Conservation (phyloP, 192 early-diverging fungal species). For the Mortierella hygrophila region DNA sequence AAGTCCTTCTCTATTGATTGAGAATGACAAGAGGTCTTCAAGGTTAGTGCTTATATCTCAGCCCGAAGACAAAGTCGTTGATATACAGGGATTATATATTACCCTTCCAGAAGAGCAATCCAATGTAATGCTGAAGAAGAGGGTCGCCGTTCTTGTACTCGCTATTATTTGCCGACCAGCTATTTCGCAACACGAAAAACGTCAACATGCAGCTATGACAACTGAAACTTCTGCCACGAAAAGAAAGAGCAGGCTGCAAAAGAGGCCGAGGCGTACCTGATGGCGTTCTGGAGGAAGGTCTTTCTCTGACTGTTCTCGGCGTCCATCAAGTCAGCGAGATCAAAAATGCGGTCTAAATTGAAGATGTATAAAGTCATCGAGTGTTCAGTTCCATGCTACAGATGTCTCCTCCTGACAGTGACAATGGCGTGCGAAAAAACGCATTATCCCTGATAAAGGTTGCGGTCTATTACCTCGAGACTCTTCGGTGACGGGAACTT, state of each 20-base stretch:
- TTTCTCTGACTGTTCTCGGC: conserved; percentile 55
- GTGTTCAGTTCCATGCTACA: background rate
- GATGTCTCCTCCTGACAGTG: background rate
- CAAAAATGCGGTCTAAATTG: conserved; percentile 54
- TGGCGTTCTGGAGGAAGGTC: conserved; percentile 64
- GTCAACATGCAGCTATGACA: no score
- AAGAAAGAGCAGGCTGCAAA: background rate
- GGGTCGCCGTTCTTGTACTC: conserved; percentile 75
- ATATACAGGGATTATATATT: background rate
- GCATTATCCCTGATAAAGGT: background rate
- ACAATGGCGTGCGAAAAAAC: background rate
- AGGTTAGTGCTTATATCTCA: background rate
- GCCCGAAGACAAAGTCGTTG: no score
- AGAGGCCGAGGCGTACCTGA: conserved; percentile 56
- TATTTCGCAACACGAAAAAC: conserved; percentile 12
- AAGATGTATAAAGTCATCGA: conserved; percentile 5
- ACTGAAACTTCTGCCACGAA: no score
- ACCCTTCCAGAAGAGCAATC: conserved; percentile 77
- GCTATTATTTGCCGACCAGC: conserved; percentile 73
- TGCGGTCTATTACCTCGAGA: conserved; percentile 67
- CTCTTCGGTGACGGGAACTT: conserved; percentile 76
- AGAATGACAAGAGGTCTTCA: no score
- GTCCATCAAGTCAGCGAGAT: conserved; percentile 49
- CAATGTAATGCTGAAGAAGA: conserved; percentile 80
- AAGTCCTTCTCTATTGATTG: conserved; percentile 73